Evolutionary conservation across 257 asterid genomes (phyloP), one percentile per base, ranked within the genome.

Genomic region (Nicotiana knightiana): DNA sequence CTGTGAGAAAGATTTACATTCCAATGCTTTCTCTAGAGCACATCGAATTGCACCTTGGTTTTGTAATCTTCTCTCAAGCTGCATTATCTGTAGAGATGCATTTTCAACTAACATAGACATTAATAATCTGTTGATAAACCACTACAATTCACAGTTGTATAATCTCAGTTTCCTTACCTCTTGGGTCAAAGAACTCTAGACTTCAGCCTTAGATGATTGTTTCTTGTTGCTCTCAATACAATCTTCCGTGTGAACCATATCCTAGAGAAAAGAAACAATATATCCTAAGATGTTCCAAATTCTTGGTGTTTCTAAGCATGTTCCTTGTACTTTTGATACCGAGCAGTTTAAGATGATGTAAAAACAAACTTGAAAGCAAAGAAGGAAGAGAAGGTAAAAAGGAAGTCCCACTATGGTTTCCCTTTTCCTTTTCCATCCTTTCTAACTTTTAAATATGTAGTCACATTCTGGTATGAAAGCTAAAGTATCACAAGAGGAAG

Each of bases 11-110:
- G 89, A 82, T 82, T 84, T 82, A 83, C 90, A 88, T 88, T 97
- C 99, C 81, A 95, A 92, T 62, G 96, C 98, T 81, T 86, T 92
- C 86, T 93, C 98, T 28, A 95, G 86, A 76, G 93, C 92, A 84
- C 95, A 90, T 11, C 93, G 94, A 85, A 93, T 93, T 13, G 93
- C 87, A 12, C 90, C 90, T 88, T 95, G 98, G 77, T 91, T 90
- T 15, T 90, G 90, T 84, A 95, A 87, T 86, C 93, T 88, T 89
- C 90, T 87, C 81, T 93, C 93, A 3, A 95, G 96, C 86, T 85
- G 90, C 81, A 89, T 83, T 87, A 95, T 95, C 99, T 95, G 88
- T 35, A 46, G 24, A 64, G 33, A 2, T 46, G 48, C 15, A 18
- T 26, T 43, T 24, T 58, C 6, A 33, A 70, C 21, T 66, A 39